Conservation (phyloP, 129 eudicot species). For the Logfia minima region DNA sequence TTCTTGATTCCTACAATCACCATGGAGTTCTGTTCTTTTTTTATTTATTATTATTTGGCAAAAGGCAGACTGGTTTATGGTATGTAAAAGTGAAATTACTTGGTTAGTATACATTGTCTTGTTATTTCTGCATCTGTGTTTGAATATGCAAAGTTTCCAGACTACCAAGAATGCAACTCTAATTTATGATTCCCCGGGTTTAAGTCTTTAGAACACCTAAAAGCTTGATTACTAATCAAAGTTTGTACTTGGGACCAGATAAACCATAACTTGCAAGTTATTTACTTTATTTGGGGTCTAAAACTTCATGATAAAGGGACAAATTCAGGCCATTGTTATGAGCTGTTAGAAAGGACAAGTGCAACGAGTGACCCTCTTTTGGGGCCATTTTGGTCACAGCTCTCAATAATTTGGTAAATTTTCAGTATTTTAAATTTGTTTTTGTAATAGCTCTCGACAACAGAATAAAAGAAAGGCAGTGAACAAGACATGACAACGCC, state of each 20-base stretch:
- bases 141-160: background rate
- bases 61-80: background rate
- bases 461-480: too few relatives aligned
- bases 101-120: background rate
- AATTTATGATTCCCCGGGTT: background rate
- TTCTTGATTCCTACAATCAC: constrained; percentile 5
- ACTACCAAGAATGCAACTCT: background rate
- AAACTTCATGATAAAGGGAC: constrained; percentile 11
- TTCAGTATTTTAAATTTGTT: background rate
- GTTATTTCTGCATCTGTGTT: background rate
- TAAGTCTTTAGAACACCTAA: background rate
- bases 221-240: background rate
- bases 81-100: background rate
- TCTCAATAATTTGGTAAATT: background rate
- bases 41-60: background rate
- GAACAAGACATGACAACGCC: too few relatives aligned
- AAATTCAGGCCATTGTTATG: background rate
- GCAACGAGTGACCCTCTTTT: background rate
- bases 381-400: background rate
- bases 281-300: background rate
- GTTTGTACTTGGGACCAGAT: background rate
- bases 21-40: background rate
- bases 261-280: background rate
- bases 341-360: constrained; percentile 13
- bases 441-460: too few relatives aligned